A percentile compares a stretch with the other conserved stretches of the same genome.
phyloP scores from a whole-genome alignment of 352 stramenopile genomes.

The Globisporangium paddicum region DNA sequence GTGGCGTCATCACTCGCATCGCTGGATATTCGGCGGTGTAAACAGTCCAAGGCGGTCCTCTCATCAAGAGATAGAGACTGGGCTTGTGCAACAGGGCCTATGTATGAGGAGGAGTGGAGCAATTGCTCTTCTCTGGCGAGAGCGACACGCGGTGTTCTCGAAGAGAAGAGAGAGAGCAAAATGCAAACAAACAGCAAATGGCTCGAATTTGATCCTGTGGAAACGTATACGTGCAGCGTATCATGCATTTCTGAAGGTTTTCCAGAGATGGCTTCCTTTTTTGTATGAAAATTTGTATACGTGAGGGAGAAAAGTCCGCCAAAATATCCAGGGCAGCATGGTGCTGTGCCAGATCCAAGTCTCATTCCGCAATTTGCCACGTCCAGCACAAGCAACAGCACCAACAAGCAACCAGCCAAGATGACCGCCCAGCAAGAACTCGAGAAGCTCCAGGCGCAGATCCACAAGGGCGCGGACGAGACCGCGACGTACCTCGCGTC shows the following conservation, averaged over 20 bases:
- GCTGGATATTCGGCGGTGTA: too few species aligned
- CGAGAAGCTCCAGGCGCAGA: constrained; percentile 30
- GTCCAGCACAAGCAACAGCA: constrained; percentile 1
- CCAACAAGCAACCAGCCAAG: constrained; percentile 1
- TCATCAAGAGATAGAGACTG: too few species aligned
- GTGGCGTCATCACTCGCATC: too few species aligned
- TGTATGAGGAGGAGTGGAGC: too few species aligned
- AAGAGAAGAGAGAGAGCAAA: neutral
- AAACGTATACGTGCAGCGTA: neutral
- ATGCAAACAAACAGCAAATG: neutral
- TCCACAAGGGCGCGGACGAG: constrained; percentile 24
- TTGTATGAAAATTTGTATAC: neutral
- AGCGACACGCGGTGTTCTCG: neutral
- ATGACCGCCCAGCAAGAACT: constrained; percentile 25
- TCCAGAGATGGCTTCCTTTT: neutral
- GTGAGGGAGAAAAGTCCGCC: neutral
- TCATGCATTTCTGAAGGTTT: too few species aligned
- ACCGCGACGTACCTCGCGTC: constrained; percentile 28
- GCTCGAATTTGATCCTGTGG: neutral
- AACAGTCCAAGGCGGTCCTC: too few species aligned
- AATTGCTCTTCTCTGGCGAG: too few species aligned
- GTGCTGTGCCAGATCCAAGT: neutral
- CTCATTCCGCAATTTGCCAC: constrained; percentile 10
- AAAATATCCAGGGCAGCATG: neutral
- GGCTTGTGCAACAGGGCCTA: too few species aligned